Evolutionary conservation across 208 protist species (phyloP).

Genomic region (Trypanosoma cruzi): DNA sequence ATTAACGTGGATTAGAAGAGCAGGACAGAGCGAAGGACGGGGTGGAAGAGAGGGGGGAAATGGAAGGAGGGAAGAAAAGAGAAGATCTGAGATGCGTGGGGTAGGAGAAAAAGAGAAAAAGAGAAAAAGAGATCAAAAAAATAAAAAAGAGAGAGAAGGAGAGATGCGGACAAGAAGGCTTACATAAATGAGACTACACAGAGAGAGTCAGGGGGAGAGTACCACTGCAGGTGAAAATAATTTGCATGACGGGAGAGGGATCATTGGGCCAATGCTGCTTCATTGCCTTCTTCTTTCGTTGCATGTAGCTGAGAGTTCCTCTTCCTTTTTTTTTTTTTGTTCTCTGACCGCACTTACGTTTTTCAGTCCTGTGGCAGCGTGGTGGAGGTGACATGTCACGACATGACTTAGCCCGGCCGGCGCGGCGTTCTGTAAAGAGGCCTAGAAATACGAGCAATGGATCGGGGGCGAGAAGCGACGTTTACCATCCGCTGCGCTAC

Average conservation of each 20-base stretch:
- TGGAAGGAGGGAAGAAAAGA: background rate
- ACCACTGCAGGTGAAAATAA: background rate
- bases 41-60: background rate
- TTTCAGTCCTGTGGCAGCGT: background rate
- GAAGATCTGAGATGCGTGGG: background rate
- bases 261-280: background rate
- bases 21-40: background rate
- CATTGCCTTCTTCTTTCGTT: background rate
- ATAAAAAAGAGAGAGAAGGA: slow-evolving; percentile 5
- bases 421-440: slow-evolving; percentile 7
- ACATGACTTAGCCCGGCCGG: background rate
- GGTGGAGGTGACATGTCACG: slow-evolving; percentile 1
- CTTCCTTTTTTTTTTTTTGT: slow-evolving; percentile 7
- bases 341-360: background rate
- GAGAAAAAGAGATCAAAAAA: background rate
- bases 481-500: slow-evolving; percentile 19
- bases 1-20: slow-evolving; percentile 18
- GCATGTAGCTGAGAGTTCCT: background rate
- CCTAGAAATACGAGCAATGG: background rate
- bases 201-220: background rate
- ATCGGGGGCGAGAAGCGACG: background rate
- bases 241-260: background rate
- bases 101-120: background rate
- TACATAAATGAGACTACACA: background rate
- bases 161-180: background rate